Base-by-base conservation (phyloP, 768 basidiomycete genomes). In the Termitomyces sp. region DNA sequence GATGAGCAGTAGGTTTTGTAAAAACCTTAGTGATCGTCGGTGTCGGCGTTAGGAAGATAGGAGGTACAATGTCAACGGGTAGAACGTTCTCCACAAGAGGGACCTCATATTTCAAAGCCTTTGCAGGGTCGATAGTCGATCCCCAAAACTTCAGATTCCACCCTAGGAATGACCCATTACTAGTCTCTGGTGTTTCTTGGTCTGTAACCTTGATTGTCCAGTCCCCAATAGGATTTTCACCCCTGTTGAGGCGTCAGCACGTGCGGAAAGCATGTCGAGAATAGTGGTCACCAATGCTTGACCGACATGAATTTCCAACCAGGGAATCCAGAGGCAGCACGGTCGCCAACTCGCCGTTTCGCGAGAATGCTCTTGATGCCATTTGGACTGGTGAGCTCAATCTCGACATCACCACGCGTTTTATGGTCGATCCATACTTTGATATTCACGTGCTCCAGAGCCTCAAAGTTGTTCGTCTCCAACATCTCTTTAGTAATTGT, bases 271-370 rank as follows among this genome's bases (percentile, higher is more conserved):
- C 11, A 14, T 16, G 17, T 34, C 28, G n/a, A 54, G 19, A 25
- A 5, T 72, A 84, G 7, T 30, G 32, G 3, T 69, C 56, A 95
- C 96, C 97, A 99, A 66, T 99, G 97, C 71, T 99, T 99, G 55
- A 98, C 82, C 32, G 85, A 84, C 94, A 98, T 98, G 69, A 99
- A 99, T n/a, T 81, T 87, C 97, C 97, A 99, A 0, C 92, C 95
- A n/a, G 83, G 83, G 68, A 80, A 96, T 9, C 97, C 96, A 9
- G 76, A 79, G 5, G 64, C 68, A 17, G 80, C 85, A 37, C 68
- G 68, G 67, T 99, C 97, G 12, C 76, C 76, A 34, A 75, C 64
- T 59, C 97, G 82, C 55, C 76, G 78, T 19, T 84, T 83, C 21
- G 89, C 95, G 40, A 99, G 72, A 14, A 98, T 77, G 67, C 94